Conservation (phyloP, 192 early-diverging fungal genomes). For the Obelidium mucronatum region DNA sequence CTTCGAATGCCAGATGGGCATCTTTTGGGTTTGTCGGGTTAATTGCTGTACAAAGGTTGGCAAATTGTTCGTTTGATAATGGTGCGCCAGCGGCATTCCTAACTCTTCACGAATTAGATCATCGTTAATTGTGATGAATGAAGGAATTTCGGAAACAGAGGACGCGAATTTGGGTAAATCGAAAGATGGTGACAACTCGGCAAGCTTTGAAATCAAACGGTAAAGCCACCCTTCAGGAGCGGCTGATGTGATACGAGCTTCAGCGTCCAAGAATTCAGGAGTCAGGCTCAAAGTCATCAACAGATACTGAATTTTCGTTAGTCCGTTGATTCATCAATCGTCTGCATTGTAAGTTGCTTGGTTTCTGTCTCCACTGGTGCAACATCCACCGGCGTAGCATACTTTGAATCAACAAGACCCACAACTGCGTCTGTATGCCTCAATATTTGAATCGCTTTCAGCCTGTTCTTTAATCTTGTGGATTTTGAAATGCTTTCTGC, state of each 20-base stretch:
- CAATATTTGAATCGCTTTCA: no score
- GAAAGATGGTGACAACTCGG: conserved; percentile 23
- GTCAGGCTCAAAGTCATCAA: no score
- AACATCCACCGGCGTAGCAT: no score
- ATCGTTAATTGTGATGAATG: conserved; percentile 14
- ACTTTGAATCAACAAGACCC: no score
- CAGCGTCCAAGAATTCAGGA: no score
- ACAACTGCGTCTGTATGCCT: no score
- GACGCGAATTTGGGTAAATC: conserved; percentile 22
- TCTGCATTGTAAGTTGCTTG: no score
- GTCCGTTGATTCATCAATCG: no score
- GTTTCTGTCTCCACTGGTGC: no score
- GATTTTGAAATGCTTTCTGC: not conserved
- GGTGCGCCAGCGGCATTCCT: not conserved
- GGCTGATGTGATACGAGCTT: no score
- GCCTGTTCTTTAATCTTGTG: not conserved
- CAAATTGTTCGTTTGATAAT: conserved; percentile 7
- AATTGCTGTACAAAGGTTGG: not conserved
- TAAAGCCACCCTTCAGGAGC: conserved; percentile 25
- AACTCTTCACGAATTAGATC: conserved; percentile 11
- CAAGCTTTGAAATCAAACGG: conserved; percentile 28
- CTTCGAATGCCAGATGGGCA: conserved; percentile 13
- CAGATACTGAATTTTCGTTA: no score
- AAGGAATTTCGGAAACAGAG: conserved; percentile 15
- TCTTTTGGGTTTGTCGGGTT: conserved; percentile 7